Percentiles rank a stretch among this genome's conserved stretches.
These are phyloP conservation scores for Aspergillus bridgeri DNA, from an alignment of 495 filamentous ascomycete genomes.

Conservation along the genomic window DNA sequence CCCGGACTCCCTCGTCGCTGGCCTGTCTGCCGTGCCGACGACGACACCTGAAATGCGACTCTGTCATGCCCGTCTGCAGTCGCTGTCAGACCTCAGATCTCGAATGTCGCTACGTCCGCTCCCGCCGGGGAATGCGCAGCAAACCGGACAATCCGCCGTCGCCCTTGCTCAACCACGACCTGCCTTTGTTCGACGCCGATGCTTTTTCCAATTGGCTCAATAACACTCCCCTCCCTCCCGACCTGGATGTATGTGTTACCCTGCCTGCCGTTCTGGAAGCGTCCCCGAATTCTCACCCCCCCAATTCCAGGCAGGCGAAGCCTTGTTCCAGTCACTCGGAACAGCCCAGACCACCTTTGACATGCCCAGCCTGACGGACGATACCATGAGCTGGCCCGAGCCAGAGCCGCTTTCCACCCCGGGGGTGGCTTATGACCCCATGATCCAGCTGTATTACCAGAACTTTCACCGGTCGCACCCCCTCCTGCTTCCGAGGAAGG, in stretches of 20 bases:
- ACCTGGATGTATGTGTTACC: slow-evolving; percentile 7
- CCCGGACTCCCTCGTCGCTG: slow-evolving; percentile 32
- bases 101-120: slow-evolving; percentile 28
- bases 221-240: slow-evolving; percentile 8
- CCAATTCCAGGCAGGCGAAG: slow-evolving; percentile 20
- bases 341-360: neutral
- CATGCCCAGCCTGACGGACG: slow-evolving; percentile 4
- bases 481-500: slow-evolving; percentile 50
- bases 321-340: slow-evolving; percentile 12
- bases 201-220: slow-evolving; percentile 18
- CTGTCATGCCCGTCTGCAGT: slow-evolving; percentile 38
- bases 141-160: slow-evolving; percentile 6
- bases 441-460: slow-evolving; percentile 53
- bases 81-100: slow-evolving; percentile 19
- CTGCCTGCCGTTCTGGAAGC: neutral
- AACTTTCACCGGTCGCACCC: slow-evolving; percentile 72
- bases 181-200: slow-evolving; percentile 11
- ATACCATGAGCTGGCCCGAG: slow-evolving; percentile 7
- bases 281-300: slow-evolving; percentile 3
- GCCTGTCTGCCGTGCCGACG: slow-evolving; percentile 56
- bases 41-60: slow-evolving; percentile 56
- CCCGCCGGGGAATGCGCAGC: slow-evolving; percentile 33
- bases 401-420: slow-evolving; percentile 13
- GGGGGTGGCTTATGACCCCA: slow-evolving; percentile 28
- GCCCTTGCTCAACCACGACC: slow-evolving; percentile 14